A percentile compares a stretch with the other conserved stretches of the same genome.
Evolutionary conservation across 2,329 filamentous ascomycete species (phyloP).

Genomic region (Penicillium glabrum): DNA sequence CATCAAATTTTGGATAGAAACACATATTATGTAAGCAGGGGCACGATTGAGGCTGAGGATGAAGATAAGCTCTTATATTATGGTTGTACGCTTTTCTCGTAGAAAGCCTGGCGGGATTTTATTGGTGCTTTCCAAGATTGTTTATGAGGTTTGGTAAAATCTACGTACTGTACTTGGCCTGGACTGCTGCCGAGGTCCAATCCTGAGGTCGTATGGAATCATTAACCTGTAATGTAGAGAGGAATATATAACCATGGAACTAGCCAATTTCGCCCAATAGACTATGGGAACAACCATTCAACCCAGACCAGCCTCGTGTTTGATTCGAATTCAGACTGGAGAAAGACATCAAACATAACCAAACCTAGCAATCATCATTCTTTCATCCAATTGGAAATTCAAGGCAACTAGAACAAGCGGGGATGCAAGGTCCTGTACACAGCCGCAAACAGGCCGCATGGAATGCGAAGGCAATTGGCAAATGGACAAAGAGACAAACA

Average conservation of each 20-base stretch:
- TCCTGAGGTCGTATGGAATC: neutral
- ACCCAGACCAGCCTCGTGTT: neutral
- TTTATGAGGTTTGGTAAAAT: neutral
- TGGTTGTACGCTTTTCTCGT: neutral
- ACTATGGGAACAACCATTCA: neutral
- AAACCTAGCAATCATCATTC: neutral
- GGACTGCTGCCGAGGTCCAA: neutral
- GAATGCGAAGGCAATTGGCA: constrained; percentile 6
- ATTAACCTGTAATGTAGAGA: neutral
- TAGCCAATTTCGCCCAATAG: neutral
- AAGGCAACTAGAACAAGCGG: neutral
- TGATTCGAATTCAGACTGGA: neutral
- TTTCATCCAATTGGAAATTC: neutral
- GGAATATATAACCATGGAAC: neutral
- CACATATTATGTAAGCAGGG: constrained; percentile 14
- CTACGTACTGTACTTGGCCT: neutral
- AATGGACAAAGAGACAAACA: neutral
- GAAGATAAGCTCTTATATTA: neutral
- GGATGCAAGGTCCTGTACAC: constrained; percentile 6
- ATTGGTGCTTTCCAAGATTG: neutral
- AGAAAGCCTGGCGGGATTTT: neutral
- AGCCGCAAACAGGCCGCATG: constrained; percentile 7
- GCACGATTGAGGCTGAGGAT: neutral
- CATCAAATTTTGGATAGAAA: constrained; percentile 9
- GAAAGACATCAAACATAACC: neutral